phyloP scores from a whole-genome alignment of 78 protist species.

The Planoprotostelium fungivorum region DNA sequence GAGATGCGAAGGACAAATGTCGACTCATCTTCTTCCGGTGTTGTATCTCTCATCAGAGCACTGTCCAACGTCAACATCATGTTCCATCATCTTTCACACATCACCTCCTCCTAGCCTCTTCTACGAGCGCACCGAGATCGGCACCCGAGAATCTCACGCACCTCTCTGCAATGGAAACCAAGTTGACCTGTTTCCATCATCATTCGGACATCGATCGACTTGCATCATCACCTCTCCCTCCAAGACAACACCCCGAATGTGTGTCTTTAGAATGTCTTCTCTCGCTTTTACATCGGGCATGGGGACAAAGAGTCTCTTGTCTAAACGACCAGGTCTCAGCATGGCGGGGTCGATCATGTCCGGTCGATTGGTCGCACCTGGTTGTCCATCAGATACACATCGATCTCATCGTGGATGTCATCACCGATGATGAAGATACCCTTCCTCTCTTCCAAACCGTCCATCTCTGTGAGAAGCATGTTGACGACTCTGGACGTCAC shows the following conservation, averaged over 20 bases:
- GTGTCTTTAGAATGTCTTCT: slow-evolving; percentile 32
- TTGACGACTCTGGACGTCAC: slow-evolving; percentile 92
- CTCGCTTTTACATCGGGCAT: slow-evolving; percentile 78
- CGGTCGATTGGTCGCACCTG: slow-evolving; percentile 97
- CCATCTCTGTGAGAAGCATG: slow-evolving; percentile 96
- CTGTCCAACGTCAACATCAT: background rate
- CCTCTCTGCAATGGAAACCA: slow-evolving; percentile 32
- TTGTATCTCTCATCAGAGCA: background rate
- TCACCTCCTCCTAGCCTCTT: slow-evolving; percentile 68
- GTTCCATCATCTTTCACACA: slow-evolving; percentile 19
- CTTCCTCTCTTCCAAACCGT: slow-evolving; percentile 87
- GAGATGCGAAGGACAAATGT: slow-evolving; percentile 2
- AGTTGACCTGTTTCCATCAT: slow-evolving; percentile 1
- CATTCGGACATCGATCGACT: background rate
- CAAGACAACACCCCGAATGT: slow-evolving; percentile 24
- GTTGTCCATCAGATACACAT: background rate
- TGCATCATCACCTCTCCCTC: background rate
- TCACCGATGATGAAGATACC: slow-evolving; percentile 89
- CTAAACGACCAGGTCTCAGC: slow-evolving; percentile 99
- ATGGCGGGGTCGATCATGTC: slow-evolving; percentile 94
- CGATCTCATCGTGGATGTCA: background rate
- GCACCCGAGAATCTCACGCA: slow-evolving; percentile 76
- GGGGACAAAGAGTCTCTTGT: slow-evolving; percentile 91
- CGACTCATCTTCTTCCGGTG: background rate
- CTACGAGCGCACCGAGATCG: slow-evolving; percentile 68